These are phyloP conservation scores for Solanum okadae DNA, from an alignment of 257 asterid species.

Conservation along the genomic window DNA sequence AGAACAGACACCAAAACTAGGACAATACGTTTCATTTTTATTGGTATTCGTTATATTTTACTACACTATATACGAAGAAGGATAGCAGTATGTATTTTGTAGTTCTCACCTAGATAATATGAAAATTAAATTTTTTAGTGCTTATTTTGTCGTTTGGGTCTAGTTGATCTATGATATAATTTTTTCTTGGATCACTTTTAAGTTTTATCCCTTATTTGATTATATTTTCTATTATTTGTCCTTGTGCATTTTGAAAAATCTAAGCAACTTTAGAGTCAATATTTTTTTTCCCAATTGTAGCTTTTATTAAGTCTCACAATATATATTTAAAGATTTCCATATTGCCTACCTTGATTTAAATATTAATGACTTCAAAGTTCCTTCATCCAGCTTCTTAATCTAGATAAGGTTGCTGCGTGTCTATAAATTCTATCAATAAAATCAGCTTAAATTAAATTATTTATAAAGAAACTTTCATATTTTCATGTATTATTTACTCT, in stretches of 20 bases:
- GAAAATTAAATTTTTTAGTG: too few relatives aligned
- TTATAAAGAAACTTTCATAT: too few relatives aligned
- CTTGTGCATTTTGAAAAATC: background rate
- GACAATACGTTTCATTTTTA: background rate
- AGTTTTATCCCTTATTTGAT: background rate
- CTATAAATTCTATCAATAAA: background rate
- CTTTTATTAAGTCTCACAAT: background rate
- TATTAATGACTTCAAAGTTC: background rate
- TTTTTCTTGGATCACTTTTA: background rate
- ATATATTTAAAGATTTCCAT: too few relatives aligned
- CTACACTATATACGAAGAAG: background rate
- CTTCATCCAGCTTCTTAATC: background rate
- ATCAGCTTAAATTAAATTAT: background rate
- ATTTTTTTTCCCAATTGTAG: fast-evolving
- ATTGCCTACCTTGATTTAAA: background rate
- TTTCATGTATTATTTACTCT: too few relatives aligned
- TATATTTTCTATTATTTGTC: too few relatives aligned
- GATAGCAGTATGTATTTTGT: too few relatives aligned
- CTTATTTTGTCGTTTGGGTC: background rate
- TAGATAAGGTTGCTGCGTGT: background rate
- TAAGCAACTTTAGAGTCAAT: background rate
- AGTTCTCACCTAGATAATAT: background rate
- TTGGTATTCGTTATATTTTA: too few relatives aligned
- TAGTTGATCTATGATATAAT: background rate
- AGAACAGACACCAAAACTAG: background rate